Evolutionary conservation across 345 rosid genomes (phyloP).

Genomic region (Acer yangbiense): DNA sequence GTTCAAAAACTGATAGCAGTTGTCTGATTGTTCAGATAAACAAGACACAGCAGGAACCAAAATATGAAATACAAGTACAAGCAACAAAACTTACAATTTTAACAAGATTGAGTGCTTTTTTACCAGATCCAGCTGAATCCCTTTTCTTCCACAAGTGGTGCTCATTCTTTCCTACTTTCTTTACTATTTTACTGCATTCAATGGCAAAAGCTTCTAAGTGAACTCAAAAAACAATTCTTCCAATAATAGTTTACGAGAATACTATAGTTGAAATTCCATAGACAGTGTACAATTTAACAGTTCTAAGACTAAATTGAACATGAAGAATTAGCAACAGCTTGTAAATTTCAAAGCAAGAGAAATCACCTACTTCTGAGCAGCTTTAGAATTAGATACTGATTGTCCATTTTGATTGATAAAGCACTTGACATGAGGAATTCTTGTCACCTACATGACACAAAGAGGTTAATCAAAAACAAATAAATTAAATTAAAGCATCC

Average conservation of each 20-base stretch:
- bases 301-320: conserved; percentile 8
- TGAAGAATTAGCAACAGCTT: neutral
- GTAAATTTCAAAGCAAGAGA: conserved; percentile 7
- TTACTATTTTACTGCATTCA: conserved; percentile 41
- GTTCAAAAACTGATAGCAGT: neutral
- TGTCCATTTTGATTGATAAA: conserved; percentile 29
- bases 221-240: neutral
- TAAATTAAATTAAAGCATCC: neutral
- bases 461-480: conserved; percentile 5
- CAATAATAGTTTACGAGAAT: neutral
- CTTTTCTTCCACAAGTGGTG: conserved; percentile 81
- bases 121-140: conserved; percentile 79
- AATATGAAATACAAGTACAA: neutral
- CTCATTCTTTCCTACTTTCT: conserved; percentile 52
- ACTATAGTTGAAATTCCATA: neutral
- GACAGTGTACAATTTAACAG: neutral
- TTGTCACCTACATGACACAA: conserved; percentile 18
- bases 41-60: neutral
- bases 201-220: conserved; percentile 8
- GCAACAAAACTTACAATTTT: conserved; percentile 51
- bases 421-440: conserved; percentile 28
- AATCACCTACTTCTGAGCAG: conserved; percentile 42
- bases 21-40: neutral
- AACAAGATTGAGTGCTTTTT: conserved; percentile 70
- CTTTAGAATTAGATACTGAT: conserved; percentile 21